Evolutionary conservation across 257 asterid genomes (phyloP).

Genomic region (Lavandula angustifolia): DNA sequence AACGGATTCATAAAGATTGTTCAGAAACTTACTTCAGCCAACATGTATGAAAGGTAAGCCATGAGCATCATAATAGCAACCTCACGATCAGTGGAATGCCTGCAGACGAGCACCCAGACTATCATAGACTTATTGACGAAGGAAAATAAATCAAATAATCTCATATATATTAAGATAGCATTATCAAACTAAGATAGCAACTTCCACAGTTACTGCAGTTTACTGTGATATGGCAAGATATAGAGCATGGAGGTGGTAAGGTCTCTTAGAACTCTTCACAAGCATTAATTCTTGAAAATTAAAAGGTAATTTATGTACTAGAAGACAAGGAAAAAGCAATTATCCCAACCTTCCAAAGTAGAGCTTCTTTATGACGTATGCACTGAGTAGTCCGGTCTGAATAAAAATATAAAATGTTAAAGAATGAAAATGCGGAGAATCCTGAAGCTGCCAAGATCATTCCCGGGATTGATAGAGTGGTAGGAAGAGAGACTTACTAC

Average conservation of each 20-base stretch:
- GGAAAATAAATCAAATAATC: background rate
- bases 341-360: slow-evolving; percentile 85
- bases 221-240: slow-evolving; percentile 2
- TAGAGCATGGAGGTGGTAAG: background rate
- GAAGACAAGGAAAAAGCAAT: background rate
- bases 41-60: slow-evolving; percentile 97
- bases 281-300: slow-evolving; percentile 2
- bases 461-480: slow-evolving; percentile 13
- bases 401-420: slow-evolving; percentile 33
- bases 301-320: too few relatives aligned
- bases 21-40: slow-evolving; percentile 80
- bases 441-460: slow-evolving; percentile 17
- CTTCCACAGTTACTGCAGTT: slow-evolving; percentile 16
- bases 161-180: slow-evolving; percentile 8
- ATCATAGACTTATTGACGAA: slow-evolving; percentile 19
- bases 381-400: slow-evolving; percentile 93
- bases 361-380: slow-evolving; percentile 84
- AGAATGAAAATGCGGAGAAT: slow-evolving; percentile 20
- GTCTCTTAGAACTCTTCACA: slow-evolving; percentile 22
- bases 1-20: background rate
- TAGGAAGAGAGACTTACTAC: slow-evolving; percentile 53
- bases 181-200: slow-evolving; percentile 17
- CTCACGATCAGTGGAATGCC: slow-evolving; percentile 99
- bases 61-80: slow-evolving; percentile 97
- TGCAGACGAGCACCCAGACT: slow-evolving; percentile 36